Conservation (phyloP, 768 basidiomycete genomes). For the Agrocybe pediades region DNA sequence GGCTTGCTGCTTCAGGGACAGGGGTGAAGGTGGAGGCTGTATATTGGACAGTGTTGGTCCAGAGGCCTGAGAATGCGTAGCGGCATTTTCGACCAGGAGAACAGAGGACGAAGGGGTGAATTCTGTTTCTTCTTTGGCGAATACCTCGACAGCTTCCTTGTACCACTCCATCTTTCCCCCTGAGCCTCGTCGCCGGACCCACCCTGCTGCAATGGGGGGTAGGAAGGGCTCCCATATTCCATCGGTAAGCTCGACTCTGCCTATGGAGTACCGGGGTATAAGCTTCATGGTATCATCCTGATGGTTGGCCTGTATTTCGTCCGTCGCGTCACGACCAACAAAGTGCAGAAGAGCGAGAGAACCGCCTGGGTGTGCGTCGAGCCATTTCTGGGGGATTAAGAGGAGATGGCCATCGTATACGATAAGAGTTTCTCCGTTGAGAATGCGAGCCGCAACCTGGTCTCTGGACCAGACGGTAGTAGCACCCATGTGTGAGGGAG, state of each 20-base stretch:
- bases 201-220: constrained; percentile 86
- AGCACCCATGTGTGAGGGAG: constrained; percentile 25
- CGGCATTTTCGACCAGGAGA: constrained; percentile 57
- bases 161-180: constrained; percentile 56
- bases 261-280: constrained; percentile 69
- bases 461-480: constrained; percentile 38
- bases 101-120: constrained; percentile 50
- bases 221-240: constrained; percentile 75
- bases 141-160: constrained; percentile 56
- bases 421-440: constrained; percentile 75
- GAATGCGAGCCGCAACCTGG: constrained; percentile 68
- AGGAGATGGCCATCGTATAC: constrained; percentile 68
- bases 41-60: constrained; percentile 49
- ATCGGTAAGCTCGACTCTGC: constrained; percentile 61
- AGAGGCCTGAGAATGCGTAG: constrained; percentile 15
- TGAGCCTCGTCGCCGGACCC: constrained; percentile 54
- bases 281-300: constrained; percentile 53
- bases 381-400: constrained; percentile 73
- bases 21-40: constrained; percentile 49
- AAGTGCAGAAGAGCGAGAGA: constrained; percentile 89
- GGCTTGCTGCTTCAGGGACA: constrained; percentile 61
- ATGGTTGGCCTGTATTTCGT: constrained; percentile 95
- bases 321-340: constrained; percentile 90
- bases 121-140: constrained; percentile 29
- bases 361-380: constrained; percentile 89